These are phyloP conservation scores for Entomophthora muscae DNA, from an alignment of 371 early-diverging fungal genomes.

Conservation along the genomic window DNA sequence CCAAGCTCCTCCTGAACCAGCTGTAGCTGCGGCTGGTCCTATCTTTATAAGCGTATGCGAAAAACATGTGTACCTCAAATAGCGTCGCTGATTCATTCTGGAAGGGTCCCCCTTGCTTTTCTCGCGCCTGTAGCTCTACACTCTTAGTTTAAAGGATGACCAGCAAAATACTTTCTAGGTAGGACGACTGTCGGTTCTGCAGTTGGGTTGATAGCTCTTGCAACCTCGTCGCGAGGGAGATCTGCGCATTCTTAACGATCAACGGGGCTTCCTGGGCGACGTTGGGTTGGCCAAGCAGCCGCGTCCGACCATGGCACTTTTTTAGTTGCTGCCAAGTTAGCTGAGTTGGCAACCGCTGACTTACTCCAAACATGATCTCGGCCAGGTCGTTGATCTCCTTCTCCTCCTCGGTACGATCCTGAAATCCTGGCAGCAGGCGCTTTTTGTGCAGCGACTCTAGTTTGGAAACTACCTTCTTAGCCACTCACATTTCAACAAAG, in stretches of 20 bases:
- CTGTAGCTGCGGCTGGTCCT: constrained; percentile 56
- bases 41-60: constrained; percentile 37
- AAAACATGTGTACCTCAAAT: not conserved
- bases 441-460: constrained; percentile 78
- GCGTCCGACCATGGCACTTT: constrained; percentile 58
- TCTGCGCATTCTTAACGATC: constrained; percentile 74
- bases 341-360: not conserved
- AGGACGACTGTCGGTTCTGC: constrained; percentile 68
- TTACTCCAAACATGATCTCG: constrained; percentile 60
- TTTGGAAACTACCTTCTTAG: constrained; percentile 33
- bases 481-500: not conserved
- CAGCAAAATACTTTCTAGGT: constrained; percentile 51
- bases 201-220: constrained; percentile 69
- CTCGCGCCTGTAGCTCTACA: not conserved
- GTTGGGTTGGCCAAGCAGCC: constrained; percentile 37
- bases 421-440: constrained; percentile 84
- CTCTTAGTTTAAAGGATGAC: not conserved
- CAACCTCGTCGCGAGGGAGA: constrained; percentile 69
- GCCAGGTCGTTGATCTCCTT: constrained; percentile 66
- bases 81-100: not conserved
- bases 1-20: constrained; percentile 31
- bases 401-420: constrained; percentile 71
- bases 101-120: not conserved
- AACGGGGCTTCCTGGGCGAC: constrained; percentile 30
- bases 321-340: constrained; percentile 56